Base-by-base conservation (phyloP, 768 basidiomycete genomes). In the Botryobasidium botryosum region DNA sequence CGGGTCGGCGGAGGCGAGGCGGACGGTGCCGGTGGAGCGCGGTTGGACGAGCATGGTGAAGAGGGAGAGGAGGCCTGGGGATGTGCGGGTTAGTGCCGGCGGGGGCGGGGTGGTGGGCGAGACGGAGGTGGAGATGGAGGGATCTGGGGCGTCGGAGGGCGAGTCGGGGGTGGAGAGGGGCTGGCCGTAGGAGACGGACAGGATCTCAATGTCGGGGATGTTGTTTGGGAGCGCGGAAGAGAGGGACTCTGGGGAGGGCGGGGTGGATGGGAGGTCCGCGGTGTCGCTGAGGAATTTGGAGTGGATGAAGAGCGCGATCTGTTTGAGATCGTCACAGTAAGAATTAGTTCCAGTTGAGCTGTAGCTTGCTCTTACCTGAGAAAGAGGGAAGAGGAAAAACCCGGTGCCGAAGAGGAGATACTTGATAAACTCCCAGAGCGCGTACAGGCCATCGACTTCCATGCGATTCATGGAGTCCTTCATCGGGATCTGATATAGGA, bases 1-100 rank as follows among this genome's bases (percentile, higher is more conserved):
- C 0, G 50, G 50, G 28, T 51, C 46, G 26, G 41, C 8, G 4
- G 43, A 48, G 35, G 35, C 27, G 8, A 51, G 43, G 46, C 40
- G 46, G 4, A 51, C 41, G 6, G 27, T 20, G 15, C 50, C 50
- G 1, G 38, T 10, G 5, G 46, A 47, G 24, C 44, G 41, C 6
- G 50, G 43, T 2, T 43, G 39, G n/a, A 37, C 40, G 5, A 46
- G 24, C 40, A 41, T 43, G 18, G 41, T 26, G 15, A 46, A 17
- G 26, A 25, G 27, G 5, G 38, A 24, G 23, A 40, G 38, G 5
- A 21, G 23, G 4, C 38, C 38, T 26, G 15, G 20, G 23, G n/a
- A n/a, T n/a, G n/a, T n/a, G n/a, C n/a, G n/a, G n/a, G n/a, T n/a
- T n/a, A n/a, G n/a, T n/a, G n/a, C n/a, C 29, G 40, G 40, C 40